phyloP scores from a whole-genome alignment of 1,139 yeast species.

The Kodamaea suecica region DNA sequence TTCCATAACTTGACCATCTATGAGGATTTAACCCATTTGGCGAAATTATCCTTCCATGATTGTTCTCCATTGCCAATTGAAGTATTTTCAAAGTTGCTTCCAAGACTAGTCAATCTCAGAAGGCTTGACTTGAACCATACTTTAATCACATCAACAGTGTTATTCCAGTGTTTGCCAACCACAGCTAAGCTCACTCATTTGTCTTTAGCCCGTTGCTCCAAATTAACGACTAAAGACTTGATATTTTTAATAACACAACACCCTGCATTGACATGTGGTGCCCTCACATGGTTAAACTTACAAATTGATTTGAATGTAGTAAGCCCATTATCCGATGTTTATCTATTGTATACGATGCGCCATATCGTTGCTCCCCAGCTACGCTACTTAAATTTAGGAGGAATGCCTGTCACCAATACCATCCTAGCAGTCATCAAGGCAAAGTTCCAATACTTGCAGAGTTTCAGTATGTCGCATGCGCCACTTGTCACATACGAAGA shows the following conservation, averaged over 20 bases:
- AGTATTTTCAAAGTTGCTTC: slow-evolving; percentile 55
- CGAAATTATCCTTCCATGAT: slow-evolving; percentile 77
- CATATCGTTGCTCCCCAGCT: slow-evolving; percentile 52
- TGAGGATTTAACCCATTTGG: slow-evolving; percentile 25
- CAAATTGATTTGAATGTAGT: slow-evolving; percentile 71
- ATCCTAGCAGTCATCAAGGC: slow-evolving; percentile 55
- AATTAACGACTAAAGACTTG: slow-evolving; percentile 70
- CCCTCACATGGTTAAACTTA: slow-evolving; percentile 72
- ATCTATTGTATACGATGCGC: slow-evolving; percentile 53
- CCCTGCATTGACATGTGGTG: slow-evolving; percentile 58
- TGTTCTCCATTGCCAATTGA: slow-evolving; percentile 72
- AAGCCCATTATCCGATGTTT: slow-evolving; percentile 59
- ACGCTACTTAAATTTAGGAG: slow-evolving; percentile 66
- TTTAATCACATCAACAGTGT: slow-evolving; percentile 57
- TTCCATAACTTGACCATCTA: slow-evolving; percentile 41
- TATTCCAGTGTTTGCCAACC: slow-evolving; percentile 46
- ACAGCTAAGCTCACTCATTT: slow-evolving; percentile 68
- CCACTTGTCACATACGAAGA: slow-evolving; percentile 44
- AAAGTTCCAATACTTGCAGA: slow-evolving; percentile 53
- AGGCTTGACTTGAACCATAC: slow-evolving; percentile 84
- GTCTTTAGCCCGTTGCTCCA: slow-evolving; percentile 75
- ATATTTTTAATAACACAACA: slow-evolving; percentile 70
- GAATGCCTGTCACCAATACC: slow-evolving; percentile 59
- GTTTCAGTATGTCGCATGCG: slow-evolving; percentile 63
- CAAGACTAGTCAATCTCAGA: slow-evolving; percentile 55